Percentiles rank a stretch among this genome's conserved stretches.
phyloP scores from a whole-genome alignment of 306 rosid species.

The Fragaria ananassa region DNA sequence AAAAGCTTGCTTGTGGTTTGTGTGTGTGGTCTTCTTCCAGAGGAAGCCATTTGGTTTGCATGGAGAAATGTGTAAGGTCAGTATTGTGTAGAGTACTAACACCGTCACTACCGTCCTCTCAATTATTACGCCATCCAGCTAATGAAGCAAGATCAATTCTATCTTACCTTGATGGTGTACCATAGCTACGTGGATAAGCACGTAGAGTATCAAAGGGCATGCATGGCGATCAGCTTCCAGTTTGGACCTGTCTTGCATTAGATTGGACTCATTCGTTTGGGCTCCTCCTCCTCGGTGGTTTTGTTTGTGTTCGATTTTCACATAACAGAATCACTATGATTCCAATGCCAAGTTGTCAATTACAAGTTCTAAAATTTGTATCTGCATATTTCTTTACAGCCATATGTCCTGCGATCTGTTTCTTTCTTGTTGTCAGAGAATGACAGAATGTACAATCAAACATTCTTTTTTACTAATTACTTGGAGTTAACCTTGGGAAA shows the following conservation, averaged over 20 bases:
- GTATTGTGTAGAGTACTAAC: constrained; percentile 4
- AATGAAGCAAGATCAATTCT: constrained; percentile 28
- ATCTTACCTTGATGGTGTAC: constrained; percentile 16
- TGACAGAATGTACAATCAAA: neutral
- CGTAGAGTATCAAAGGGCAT: constrained; percentile 22
- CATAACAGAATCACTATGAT: neutral
- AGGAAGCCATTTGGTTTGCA: constrained; percentile 26
- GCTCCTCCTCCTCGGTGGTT: neutral
- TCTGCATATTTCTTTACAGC: neutral
- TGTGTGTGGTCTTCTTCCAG: constrained; percentile 12
- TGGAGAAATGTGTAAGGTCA: constrained; percentile 24
- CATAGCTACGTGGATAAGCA: neutral
- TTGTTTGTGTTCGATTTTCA: neutral
- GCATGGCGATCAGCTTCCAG: neutral
- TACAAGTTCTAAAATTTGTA: neutral
- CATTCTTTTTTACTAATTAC: neutral
- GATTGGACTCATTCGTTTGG: neutral
- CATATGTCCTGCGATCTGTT: neutral
- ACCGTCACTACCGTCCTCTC: constrained; percentile 13
- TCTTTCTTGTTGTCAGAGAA: neutral
- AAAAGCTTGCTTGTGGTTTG: neutral
- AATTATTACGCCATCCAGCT: constrained; percentile 24
- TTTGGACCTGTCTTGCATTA: neutral
- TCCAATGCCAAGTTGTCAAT: neutral
- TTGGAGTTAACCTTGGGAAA: neutral